Conservation (phyloP, 2,329 filamentous ascomycete species). For the Talaromyces pinophilus region DNA sequence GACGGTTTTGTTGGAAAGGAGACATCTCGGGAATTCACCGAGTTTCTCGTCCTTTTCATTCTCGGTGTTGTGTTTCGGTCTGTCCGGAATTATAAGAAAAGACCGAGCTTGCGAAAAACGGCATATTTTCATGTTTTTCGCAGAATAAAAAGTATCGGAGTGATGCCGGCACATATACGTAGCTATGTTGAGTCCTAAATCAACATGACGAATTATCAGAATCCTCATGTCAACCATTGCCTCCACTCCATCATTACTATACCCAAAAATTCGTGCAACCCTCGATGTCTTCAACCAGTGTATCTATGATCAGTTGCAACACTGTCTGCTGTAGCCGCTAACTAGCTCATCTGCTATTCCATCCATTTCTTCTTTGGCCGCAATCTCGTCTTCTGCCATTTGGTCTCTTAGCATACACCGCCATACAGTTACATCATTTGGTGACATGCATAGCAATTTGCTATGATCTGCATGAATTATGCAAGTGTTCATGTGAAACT, state of each 20-base stretch:
- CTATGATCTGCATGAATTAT: background rate
- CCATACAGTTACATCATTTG: background rate
- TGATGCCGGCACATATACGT: background rate
- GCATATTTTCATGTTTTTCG: background rate
- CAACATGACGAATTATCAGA: background rate
- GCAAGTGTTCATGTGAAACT: background rate
- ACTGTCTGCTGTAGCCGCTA: background rate
- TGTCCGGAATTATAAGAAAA: background rate
- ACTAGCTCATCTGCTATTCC: background rate
- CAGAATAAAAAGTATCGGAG: background rate
- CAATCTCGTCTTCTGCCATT: conserved; percentile 2
- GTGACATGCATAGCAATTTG: background rate
- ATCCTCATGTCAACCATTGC: background rate
- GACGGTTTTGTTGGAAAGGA: background rate
- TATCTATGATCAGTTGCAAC: background rate
- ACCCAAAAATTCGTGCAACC: too few species aligned
- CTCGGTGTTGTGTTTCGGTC: background rate
- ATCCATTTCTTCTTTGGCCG: background rate
- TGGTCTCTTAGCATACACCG: background rate
- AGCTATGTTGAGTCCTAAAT: background rate
- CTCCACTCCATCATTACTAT: background rate
- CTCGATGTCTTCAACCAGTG: background rate
- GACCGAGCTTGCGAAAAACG: background rate
- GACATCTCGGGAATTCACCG: background rate
- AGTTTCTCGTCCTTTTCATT: background rate